These are phyloP conservation scores for Globisporangium acanthophoron DNA, from an alignment of 352 stramenopile genomes.

Conservation along the genomic window DNA sequence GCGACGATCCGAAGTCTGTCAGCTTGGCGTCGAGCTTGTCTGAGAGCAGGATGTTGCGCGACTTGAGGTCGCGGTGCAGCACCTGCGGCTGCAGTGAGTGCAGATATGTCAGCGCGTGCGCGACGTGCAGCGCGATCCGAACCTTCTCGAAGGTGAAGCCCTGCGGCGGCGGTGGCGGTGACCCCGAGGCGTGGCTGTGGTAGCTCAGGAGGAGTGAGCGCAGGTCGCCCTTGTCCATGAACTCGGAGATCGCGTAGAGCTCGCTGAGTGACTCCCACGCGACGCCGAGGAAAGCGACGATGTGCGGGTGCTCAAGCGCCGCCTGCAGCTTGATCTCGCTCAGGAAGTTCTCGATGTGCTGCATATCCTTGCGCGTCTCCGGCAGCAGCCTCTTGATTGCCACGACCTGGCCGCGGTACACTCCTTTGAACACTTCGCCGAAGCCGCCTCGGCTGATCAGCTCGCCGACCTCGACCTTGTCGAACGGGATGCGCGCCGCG, in stretches of 20 bases:
- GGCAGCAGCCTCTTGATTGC: constrained; percentile 35
- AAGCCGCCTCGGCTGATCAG: constrained; percentile 27
- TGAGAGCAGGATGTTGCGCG: constrained; percentile 56
- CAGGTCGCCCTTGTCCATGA: constrained; percentile 51
- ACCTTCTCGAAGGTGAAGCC: constrained; percentile 29
- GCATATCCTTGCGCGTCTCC: constrained; percentile 34
- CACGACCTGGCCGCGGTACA: constrained; percentile 27
- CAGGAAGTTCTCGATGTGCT: constrained; percentile 32
- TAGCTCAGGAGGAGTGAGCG: constrained; percentile 28
- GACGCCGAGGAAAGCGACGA: constrained; percentile 48
- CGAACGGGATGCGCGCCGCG: constrained; percentile 29
- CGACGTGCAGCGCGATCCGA: constrained; percentile 34
- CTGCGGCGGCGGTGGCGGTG: not conserved
- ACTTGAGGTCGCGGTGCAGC: constrained; percentile 66
- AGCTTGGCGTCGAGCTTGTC: constrained; percentile 32
- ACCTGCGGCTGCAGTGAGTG: constrained; percentile 34
- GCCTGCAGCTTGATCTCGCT: constrained; percentile 36
- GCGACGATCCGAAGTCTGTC: constrained; percentile 42
- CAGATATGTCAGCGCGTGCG: constrained; percentile 39
- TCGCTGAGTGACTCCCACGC: constrained; percentile 49
- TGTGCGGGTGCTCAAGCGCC: constrained; percentile 41
- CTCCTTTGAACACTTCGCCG: constrained; percentile 31
- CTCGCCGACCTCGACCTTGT: constrained; percentile 27
- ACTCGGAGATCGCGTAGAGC: constrained; percentile 45
- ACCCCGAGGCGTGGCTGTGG: not conserved